A percentile compares a stretch with the other conserved stretches of the same genome.
These are phyloP conservation scores for Colletotrichum neosansevieriae DNA, from an alignment of 2,329 filamentous ascomycete species.

Conservation along the genomic window DNA sequence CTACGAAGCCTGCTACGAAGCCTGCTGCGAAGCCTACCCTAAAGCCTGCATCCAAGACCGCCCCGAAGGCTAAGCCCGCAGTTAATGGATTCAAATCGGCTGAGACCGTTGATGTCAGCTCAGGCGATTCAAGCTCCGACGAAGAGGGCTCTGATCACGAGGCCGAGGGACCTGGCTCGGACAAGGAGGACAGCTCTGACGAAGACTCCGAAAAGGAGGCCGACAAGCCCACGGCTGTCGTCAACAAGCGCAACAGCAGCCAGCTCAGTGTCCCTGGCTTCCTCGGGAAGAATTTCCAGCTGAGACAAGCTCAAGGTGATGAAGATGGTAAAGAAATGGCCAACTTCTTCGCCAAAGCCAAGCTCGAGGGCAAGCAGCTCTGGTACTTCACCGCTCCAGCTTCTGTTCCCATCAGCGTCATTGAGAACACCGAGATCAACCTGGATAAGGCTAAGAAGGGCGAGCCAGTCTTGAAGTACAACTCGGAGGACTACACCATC, in stretches of 20 bases:
- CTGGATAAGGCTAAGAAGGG: constrained; percentile 66
- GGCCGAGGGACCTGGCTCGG: constrained; percentile 37
- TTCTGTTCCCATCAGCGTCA: constrained; percentile 74
- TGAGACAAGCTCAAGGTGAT: constrained; percentile 61
- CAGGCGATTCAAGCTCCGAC: constrained; percentile 43
- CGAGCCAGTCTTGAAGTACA: constrained; percentile 69
- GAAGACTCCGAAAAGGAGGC: constrained; percentile 40
- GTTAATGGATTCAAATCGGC: constrained; percentile 32
- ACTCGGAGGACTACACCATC: constrained; percentile 73
- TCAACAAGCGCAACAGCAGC: constrained; percentile 49
- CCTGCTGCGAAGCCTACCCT: constrained; percentile 8
- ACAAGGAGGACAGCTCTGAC: constrained; percentile 42
- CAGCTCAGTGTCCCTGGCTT: constrained; percentile 54
- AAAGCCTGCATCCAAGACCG: constrained; percentile 41
- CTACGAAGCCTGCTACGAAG: constrained; percentile 43
- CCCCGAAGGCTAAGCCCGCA: not conserved
- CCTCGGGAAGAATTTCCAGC: constrained; percentile 64
- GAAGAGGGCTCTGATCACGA: constrained; percentile 41
- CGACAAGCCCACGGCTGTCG: constrained; percentile 54
- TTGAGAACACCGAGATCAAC: constrained; percentile 73
- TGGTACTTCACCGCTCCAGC: constrained; percentile 85
- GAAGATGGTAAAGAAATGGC: constrained; percentile 60
- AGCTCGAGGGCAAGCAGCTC: constrained; percentile 77
- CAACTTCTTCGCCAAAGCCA: constrained; percentile 68
- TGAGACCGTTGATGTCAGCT: constrained; percentile 35